These are phyloP conservation scores for Aspergillus haitiensis DNA, from an alignment of 495 filamentous ascomycete genomes.

Conservation along the genomic window DNA sequence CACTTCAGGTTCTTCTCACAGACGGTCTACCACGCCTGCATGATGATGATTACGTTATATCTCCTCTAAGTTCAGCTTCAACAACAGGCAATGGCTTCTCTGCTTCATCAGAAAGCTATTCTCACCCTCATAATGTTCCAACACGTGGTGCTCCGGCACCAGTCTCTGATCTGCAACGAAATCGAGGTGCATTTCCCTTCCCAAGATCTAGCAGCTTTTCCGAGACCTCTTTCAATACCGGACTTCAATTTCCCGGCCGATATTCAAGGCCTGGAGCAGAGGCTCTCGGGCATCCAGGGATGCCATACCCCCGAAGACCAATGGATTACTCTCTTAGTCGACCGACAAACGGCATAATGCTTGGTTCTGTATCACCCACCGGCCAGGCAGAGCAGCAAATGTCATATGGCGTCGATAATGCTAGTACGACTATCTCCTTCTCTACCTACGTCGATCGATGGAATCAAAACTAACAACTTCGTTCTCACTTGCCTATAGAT, in stretches of 20 bases:
- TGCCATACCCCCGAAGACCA: slow-evolving; percentile 39
- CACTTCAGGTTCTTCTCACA: slow-evolving; percentile 37
- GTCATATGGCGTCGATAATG: slow-evolving; percentile 25
- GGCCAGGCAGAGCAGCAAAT: slow-evolving; percentile 34
- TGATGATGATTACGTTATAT: slow-evolving; percentile 48
- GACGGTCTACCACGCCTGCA: slow-evolving; percentile 38
- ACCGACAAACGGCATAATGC: slow-evolving; percentile 32
- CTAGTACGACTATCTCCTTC: slow-evolving; percentile 15
- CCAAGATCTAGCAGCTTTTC: slow-evolving; percentile 48
- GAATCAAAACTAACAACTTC: not conserved
- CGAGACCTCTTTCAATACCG: slow-evolving; percentile 37
- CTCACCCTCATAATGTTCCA: slow-evolving; percentile 29
- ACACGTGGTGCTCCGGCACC: slow-evolving; percentile 34
- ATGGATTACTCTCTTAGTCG: slow-evolving; percentile 39
- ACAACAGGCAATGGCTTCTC: slow-evolving; percentile 46
- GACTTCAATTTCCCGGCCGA: slow-evolving; percentile 37
- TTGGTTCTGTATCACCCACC: slow-evolving; percentile 43
- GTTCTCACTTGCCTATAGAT: slow-evolving; percentile 21
- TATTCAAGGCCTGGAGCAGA: slow-evolving; percentile 35
- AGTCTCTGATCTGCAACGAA: slow-evolving; percentile 37
- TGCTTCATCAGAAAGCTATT: slow-evolving; percentile 31
- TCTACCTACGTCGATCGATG: not conserved
- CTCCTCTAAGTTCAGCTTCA: slow-evolving; percentile 46
- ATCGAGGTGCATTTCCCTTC: slow-evolving; percentile 37
- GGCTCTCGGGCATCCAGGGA: slow-evolving; percentile 26